Evolutionary conservation across 306 rosid species (phyloP).

Genomic region (Geum urbanum): DNA sequence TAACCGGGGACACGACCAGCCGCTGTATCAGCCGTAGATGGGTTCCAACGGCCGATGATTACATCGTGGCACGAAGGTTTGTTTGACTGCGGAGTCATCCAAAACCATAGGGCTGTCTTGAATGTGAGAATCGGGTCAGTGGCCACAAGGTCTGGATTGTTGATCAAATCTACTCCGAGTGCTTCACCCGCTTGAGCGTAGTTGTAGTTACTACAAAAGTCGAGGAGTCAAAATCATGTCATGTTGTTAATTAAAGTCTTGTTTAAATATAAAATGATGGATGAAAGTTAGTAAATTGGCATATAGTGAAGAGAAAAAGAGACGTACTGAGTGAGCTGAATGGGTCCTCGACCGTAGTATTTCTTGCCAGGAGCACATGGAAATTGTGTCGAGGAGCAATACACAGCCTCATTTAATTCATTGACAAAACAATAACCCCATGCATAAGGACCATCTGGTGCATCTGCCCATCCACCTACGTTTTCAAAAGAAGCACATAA

Average conservation of each 20-base stretch:
- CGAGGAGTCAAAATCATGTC: too few relatives aligned
- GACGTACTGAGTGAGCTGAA: constrained; percentile 43
- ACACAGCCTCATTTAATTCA: constrained; percentile 18
- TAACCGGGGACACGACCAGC: constrained; percentile 68
- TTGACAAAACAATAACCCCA: constrained; percentile 61
- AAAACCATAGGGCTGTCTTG: constrained; percentile 78
- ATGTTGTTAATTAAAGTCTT: neutral
- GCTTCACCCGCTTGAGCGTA: constrained; percentile 83
- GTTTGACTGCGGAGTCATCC: constrained; percentile 61
- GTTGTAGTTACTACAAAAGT: constrained; percentile 56
- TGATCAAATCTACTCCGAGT: constrained; percentile 65
- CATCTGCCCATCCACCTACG: constrained; percentile 50
- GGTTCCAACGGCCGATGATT: constrained; percentile 60
- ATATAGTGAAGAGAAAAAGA: neutral
- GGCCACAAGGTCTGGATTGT: constrained; percentile 66
- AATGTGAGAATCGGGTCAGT: constrained; percentile 56
- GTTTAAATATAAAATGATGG: neutral
- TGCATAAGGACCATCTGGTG: constrained; percentile 65
- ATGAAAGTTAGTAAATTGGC: too few relatives aligned
- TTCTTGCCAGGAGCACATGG: constrained; percentile 50
- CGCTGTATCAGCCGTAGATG: constrained; percentile 46
- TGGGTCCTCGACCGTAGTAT: constrained; percentile 61
- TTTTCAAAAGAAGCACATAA: neutral
- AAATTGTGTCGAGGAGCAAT: constrained; percentile 24
- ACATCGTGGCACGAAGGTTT: constrained; percentile 80